phyloP scores from a whole-genome alignment of 73 alveolate genomes.

The Paramecium sonneborni region DNA sequence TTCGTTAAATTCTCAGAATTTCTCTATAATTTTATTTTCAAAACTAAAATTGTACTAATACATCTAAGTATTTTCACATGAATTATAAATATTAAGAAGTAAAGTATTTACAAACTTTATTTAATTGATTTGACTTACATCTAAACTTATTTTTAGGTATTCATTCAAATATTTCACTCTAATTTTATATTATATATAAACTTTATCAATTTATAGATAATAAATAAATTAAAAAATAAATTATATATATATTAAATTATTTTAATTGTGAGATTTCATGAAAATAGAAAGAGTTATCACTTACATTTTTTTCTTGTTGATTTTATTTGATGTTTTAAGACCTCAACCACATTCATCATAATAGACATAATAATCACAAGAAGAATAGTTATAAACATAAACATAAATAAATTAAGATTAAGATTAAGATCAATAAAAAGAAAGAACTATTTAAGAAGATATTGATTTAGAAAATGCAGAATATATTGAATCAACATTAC shows the following conservation, averaged over 20 bases:
- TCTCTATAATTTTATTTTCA: too few species aligned
- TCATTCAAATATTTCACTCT: too few species aligned
- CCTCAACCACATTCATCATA: not conserved
- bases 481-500: slow-evolving; percentile 18
- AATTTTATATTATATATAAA: too few species aligned
- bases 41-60: too few species aligned
- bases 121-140: too few species aligned
- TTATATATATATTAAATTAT: not conserved
- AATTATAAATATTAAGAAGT: too few species aligned
- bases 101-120: too few species aligned
- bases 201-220: not conserved
- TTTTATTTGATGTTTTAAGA: not conserved
- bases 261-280: slow-evolving; percentile 42
- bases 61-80: too few species aligned
- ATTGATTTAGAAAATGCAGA: not conserved
- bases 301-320: not conserved
- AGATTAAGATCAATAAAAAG: not conserved
- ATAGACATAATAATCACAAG: not conserved
- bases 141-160: too few species aligned
- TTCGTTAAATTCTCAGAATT: too few species aligned
- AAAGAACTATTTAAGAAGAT: not conserved
- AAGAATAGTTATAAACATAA: not conserved
- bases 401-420: not conserved
- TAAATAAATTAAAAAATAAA: not conserved
- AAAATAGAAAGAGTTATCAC: slow-evolving; percentile 37